Percentiles rank a stretch among this genome's conserved stretches.
Evolutionary conservation across 495 filamentous ascomycete genomes (phyloP).

Genomic region (Lophiotrema nucula): DNA sequence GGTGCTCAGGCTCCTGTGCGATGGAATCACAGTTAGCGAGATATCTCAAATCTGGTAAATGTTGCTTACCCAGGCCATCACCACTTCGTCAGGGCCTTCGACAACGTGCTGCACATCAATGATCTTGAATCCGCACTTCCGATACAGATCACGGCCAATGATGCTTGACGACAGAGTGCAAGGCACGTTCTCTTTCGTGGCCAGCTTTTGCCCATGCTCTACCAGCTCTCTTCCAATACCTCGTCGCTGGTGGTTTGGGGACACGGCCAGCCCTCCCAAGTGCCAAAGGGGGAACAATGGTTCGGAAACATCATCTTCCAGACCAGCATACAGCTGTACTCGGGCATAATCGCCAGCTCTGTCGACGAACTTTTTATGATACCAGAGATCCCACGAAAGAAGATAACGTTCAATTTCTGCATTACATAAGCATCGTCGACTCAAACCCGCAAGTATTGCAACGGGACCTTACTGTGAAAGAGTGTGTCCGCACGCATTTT

Average conservation of each 20-base stretch:
- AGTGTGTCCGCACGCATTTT: slow-evolving; percentile 9
- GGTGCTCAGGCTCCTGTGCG: slow-evolving; percentile 19
- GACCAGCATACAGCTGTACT: neutral
- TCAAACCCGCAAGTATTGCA: neutral
- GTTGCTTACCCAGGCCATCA: slow-evolving; percentile 29
- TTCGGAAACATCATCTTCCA: slow-evolving; percentile 1
- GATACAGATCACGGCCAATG: slow-evolving; percentile 14
- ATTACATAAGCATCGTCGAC: neutral
- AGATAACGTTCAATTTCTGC: slow-evolving; percentile 25
- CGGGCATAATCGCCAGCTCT: slow-evolving; percentile 8
- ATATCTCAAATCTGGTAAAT: too few species aligned
- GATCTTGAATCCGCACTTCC: slow-evolving; percentile 22
- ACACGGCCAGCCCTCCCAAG: slow-evolving; percentile 9
- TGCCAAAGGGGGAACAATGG: slow-evolving; percentile 14
- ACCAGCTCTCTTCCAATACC: slow-evolving; percentile 21
- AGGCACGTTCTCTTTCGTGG: slow-evolving; percentile 16
- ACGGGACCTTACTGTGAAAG: slow-evolving; percentile 5
- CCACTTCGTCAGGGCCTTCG: neutral
- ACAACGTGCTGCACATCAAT: slow-evolving; percentile 1
- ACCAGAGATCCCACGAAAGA: slow-evolving; percentile 25
- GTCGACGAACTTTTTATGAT: slow-evolving; percentile 15
- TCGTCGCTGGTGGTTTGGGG: slow-evolving; percentile 16
- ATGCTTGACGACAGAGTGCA: slow-evolving; percentile 21
- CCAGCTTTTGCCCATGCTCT: slow-evolving; percentile 17
- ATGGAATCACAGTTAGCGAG: too few species aligned